A percentile compares a stretch with the other conserved stretches of the same genome.
Evolutionary conservation across 352 stramenopile genomes (phyloP).

Genomic region (Achlya hypogyna): DNA sequence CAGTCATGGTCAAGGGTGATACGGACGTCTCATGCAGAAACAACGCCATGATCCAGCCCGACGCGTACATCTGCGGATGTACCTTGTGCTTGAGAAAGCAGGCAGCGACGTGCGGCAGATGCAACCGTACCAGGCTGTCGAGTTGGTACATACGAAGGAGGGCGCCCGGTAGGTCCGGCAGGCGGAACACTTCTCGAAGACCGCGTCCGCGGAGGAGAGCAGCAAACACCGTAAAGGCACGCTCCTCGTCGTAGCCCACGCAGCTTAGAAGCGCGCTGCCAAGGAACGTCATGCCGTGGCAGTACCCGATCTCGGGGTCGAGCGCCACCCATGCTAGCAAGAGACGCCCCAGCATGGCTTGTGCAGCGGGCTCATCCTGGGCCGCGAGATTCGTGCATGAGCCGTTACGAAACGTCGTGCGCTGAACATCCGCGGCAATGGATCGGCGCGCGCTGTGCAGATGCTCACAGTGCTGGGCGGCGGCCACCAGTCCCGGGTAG

Average conservation of each 20-base stretch:
- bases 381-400: background rate
- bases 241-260: slow-evolving; percentile 9
- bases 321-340: slow-evolving; percentile 3
- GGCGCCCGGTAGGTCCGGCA: slow-evolving; percentile 10
- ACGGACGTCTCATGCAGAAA: slow-evolving; percentile 8
- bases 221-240: slow-evolving; percentile 11
- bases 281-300: slow-evolving; percentile 22
- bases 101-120: slow-evolving; percentile 1
- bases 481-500: background rate
- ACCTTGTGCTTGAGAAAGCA: slow-evolving; percentile 10
- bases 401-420: slow-evolving; percentile 13
- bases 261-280: slow-evolving; percentile 2
- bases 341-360: slow-evolving; percentile 2
- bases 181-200: slow-evolving; percentile 1
- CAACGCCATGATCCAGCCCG: slow-evolving; percentile 12
- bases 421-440: slow-evolving; percentile 13
- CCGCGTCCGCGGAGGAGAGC: background rate
- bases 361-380: background rate
- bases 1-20: background rate
- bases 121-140: slow-evolving; percentile 6
- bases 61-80: slow-evolving; percentile 18
- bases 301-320: slow-evolving; percentile 16
- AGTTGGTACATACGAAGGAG: slow-evolving; percentile 12
- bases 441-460: background rate
- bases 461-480: background rate